Percentiles rank a stretch among this genome's conserved stretches.
Evolutionary conservation across 352 stramenopile species (phyloP).

Genomic region (Hyphochytrium catenoides): DNA sequence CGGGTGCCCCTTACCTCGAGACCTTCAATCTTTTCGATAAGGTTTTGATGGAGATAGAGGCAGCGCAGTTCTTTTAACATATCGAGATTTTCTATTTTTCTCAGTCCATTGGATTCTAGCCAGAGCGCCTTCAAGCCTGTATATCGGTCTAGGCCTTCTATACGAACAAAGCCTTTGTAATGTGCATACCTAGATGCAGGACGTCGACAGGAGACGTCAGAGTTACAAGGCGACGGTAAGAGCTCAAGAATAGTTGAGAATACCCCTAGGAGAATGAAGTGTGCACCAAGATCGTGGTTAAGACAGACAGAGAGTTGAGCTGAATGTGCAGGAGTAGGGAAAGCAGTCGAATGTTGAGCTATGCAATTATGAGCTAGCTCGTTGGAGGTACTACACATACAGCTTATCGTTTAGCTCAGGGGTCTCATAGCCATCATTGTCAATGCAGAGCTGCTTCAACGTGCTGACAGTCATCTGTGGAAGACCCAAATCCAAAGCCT

Average conservation of each 20-base stretch:
- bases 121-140: constrained; percentile 77
- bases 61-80: constrained; percentile 51
- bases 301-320: too few relatives aligned
- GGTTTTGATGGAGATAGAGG: constrained; percentile 79
- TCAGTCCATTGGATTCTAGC: constrained; percentile 81
- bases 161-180: constrained; percentile 77
- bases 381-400: constrained; percentile 20
- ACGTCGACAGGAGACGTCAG: too few relatives aligned
- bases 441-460: constrained; percentile 47
- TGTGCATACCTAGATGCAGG: constrained; percentile 33
- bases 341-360: neutral
- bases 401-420: constrained; percentile 82
- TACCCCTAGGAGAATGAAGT: too few relatives aligned
- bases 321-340: neutral
- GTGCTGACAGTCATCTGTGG: constrained; percentile 68
- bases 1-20: constrained; percentile 13
- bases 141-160: constrained; percentile 81
- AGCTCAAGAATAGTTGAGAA: too few relatives aligned
- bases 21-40: constrained; percentile 53
- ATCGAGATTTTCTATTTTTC: constrained; percentile 45
- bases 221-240: too few relatives aligned
- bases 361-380: too few relatives aligned
- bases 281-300: too few relatives aligned
- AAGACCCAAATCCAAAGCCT: too few relatives aligned
- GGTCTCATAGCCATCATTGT: constrained; percentile 80